These are phyloP conservation scores for Saturnispora silvae DNA, from an alignment of 805 yeast genomes.

Conservation along the genomic window DNA sequence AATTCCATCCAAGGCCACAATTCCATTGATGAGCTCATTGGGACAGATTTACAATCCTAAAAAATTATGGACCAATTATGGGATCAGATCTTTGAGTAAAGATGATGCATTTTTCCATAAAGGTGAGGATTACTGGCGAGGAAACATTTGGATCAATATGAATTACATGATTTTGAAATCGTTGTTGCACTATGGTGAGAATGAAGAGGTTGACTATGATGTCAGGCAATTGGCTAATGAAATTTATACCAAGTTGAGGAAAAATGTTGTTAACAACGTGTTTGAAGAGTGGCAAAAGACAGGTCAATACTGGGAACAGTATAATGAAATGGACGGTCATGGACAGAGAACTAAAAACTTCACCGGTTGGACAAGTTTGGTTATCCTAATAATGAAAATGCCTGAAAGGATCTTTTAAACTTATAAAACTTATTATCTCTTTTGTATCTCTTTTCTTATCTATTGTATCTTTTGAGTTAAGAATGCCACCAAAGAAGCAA, in stretches of 20 bases:
- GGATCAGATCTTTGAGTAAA: constrained; percentile 72
- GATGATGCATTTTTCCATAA: constrained; percentile 54
- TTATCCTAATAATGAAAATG: constrained; percentile 74
- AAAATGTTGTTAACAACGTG: constrained; percentile 58
- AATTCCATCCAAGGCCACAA: constrained; percentile 35
- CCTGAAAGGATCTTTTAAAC: constrained; percentile 32
- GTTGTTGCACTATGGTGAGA: constrained; percentile 41
- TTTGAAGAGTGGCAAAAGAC: constrained; percentile 59
- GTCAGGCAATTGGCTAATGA: constrained; percentile 31
- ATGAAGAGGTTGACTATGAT: constrained; percentile 23
- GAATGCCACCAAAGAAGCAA: neutral
- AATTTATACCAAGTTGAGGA: constrained; percentile 50
- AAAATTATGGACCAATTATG: constrained; percentile 67
- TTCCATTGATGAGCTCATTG: constrained; percentile 41
- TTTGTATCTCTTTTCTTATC: neutral
- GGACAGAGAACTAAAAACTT: constrained; percentile 82
- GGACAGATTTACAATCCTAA: constrained; percentile 55
- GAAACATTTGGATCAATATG: constrained; percentile 87
- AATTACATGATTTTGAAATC: constrained; percentile 75
- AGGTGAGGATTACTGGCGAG: constrained; percentile 92
- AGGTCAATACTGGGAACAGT: constrained; percentile 87
- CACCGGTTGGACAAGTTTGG: constrained; percentile 88
- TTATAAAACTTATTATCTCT: neutral
- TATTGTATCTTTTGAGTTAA: neutral
- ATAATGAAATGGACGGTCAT: constrained; percentile 63